These are phyloP conservation scores for Rhexocercosporidium sp. DNA, from an alignment of 2,329 filamentous ascomycete genomes.

Conservation along the genomic window DNA sequence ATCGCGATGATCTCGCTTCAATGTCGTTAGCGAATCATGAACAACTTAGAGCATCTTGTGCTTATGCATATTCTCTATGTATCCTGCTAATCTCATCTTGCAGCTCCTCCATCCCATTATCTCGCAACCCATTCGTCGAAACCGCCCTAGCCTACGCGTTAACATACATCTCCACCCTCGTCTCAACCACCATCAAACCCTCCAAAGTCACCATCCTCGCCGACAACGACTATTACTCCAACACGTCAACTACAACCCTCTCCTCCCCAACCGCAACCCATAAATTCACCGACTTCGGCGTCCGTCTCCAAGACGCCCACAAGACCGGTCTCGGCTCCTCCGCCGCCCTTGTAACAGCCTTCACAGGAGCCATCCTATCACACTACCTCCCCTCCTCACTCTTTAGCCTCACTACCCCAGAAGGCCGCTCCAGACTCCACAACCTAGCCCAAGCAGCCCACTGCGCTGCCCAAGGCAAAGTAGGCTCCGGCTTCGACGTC, in stretches of 20 bases:
- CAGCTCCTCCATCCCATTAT: constrained; percentile 48
- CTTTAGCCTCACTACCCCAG: constrained; percentile 62
- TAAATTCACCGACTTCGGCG: constrained; percentile 76
- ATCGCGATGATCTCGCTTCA: neutral
- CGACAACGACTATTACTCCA: constrained; percentile 96
- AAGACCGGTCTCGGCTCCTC: constrained; percentile 97
- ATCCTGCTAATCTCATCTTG: constrained; percentile 20
- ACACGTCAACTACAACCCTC: constrained; percentile 50
- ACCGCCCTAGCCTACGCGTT: constrained; percentile 87
- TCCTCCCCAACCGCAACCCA: constrained; percentile 49
- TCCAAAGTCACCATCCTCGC: constrained; percentile 85
- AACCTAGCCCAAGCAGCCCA: constrained; percentile 94
- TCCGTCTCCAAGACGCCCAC: constrained; percentile 78
- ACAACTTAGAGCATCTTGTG: neutral
- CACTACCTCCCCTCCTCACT: constrained; percentile 68
- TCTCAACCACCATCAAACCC: constrained; percentile 61
- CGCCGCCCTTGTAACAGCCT: constrained; percentile 87
- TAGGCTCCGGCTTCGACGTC: constrained; percentile 95
- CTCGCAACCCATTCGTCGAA: constrained; percentile 86
- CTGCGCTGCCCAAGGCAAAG: constrained; percentile 94
- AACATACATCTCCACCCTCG: constrained; percentile 69
- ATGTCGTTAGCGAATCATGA: neutral
- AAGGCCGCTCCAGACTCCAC: constrained; percentile 71
- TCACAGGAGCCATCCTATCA: constrained; percentile 77
- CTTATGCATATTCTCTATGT: neutral